phyloP scores from a whole-genome alignment of 805 yeast genomes.

The Yamadazyma sp. region DNA sequence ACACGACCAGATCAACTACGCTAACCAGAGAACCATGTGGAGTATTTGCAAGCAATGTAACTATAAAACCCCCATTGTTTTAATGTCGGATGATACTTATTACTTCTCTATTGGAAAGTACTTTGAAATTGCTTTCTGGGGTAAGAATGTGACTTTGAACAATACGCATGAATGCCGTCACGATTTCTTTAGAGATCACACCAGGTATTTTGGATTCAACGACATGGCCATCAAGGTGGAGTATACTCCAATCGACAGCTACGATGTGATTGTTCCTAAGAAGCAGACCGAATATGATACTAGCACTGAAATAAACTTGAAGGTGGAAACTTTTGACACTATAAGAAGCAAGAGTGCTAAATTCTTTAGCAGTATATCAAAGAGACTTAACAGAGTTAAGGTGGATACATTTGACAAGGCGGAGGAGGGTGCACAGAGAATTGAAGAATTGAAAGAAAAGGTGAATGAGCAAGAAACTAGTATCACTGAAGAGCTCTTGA shows the following conservation, averaged over 20 bases:
- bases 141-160: constrained; percentile 27
- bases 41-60: constrained; percentile 83
- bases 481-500: constrained; percentile 47
- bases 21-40: constrained; percentile 77
- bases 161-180: constrained; percentile 59
- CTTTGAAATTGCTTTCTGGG: constrained; percentile 82
- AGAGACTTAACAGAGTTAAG: constrained; percentile 74
- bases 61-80: constrained; percentile 69
- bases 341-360: constrained; percentile 52
- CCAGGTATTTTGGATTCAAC: constrained; percentile 79
- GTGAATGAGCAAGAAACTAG: constrained; percentile 51
- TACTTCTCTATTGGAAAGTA: constrained; percentile 92
- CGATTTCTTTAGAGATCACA: constrained; percentile 78
- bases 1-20: constrained; percentile 18
- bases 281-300: constrained; percentile 72
- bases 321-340: constrained; percentile 57
- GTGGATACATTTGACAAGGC: constrained; percentile 68
- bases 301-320: constrained; percentile 63
- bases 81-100: constrained; percentile 86
- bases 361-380: constrained; percentile 73
- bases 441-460: constrained; percentile 56
- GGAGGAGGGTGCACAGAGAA: constrained; percentile 61
- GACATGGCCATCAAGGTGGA: constrained; percentile 79
- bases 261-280: constrained; percentile 77
- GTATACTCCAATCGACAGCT: constrained; percentile 69